These are phyloP conservation scores for Plasmodium coatneyi DNA, from an alignment of 169 alveolate genomes.

Conservation along the genomic window DNA sequence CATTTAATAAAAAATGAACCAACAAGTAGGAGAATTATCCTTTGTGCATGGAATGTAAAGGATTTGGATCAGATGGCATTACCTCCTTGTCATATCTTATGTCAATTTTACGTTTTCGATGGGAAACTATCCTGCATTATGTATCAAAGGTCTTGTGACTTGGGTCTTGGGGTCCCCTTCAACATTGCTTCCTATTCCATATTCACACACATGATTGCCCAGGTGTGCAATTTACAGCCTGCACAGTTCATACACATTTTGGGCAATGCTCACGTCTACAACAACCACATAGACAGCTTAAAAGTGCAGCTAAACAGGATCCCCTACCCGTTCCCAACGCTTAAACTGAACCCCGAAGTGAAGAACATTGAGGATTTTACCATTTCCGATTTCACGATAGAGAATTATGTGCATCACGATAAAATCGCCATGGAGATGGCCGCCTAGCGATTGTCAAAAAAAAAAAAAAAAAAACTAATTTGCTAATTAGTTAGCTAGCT, in stretches of 20 bases:
- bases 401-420: conserved; percentile 92
- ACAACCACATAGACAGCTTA: conserved; percentile 94
- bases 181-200: conserved; percentile 98
- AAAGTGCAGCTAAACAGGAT: conserved; percentile 91
- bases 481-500: not conserved
- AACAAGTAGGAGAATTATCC: conserved; percentile 92
- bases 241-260: conserved; percentile 95
- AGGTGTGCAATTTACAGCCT: conserved; percentile 87
- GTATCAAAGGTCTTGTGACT: conserved; percentile 98
- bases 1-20: conserved; percentile 94
- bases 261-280: conserved; percentile 98
- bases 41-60: conserved; percentile 97
- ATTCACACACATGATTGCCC: conserved; percentile 96
- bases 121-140: conserved; percentile 94
- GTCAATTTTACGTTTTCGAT: conserved; percentile 94
- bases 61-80: conserved; percentile 96
- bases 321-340: conserved; percentile 98
- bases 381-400: conserved; percentile 90
- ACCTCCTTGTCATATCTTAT: conserved; percentile 98
- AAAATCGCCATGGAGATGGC: conserved; percentile 93
- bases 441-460: conserved; percentile 72
- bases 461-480: too few species aligned
- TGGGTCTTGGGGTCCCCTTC: conserved; percentile 99
- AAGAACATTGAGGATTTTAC: conserved; percentile 91
- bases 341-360: conserved; percentile 90